These are phyloP conservation scores for Hypoxylon sp. DNA, from an alignment of 2,329 filamentous ascomycete genomes.

Conservation along the genomic window DNA sequence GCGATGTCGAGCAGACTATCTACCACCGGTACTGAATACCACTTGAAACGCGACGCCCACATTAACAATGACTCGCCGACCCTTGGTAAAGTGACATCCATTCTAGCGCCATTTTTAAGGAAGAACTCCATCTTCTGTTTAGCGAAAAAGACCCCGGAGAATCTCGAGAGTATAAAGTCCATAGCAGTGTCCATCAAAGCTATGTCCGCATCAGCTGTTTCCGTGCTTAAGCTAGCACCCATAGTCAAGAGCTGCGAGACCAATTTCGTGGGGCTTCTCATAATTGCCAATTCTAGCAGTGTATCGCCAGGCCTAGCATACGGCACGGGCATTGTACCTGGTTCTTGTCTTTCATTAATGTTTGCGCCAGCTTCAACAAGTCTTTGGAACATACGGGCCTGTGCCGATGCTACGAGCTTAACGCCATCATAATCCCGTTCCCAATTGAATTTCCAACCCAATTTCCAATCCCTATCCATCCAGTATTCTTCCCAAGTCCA, in stretches of 20 bases:
- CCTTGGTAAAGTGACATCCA: not conserved
- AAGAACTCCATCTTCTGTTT: not conserved
- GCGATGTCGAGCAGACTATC: not conserved
- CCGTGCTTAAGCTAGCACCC: not conserved
- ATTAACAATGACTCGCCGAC: not conserved
- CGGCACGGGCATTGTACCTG: no score
- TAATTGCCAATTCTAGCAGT: not conserved
- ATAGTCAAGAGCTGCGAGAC: not conserved
- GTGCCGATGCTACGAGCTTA: not conserved
- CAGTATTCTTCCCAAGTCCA: no score
- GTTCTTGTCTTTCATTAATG: not conserved
- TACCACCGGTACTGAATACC: not conserved
- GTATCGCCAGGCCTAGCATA: not conserved
- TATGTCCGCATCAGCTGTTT: not conserved
- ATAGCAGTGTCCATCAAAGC: not conserved
- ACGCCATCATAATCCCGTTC: no score
- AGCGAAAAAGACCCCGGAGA: not conserved
- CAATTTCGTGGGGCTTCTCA: not conserved
- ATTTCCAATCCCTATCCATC: no score
- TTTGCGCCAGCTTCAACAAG: conserved; percentile 11
- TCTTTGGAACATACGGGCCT: not conserved
- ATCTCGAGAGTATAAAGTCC: not conserved
- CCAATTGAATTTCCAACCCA: no score
- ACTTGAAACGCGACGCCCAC: no score
- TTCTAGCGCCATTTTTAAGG: not conserved